Evolutionary conservation across 1,284 basidiomycete species (phyloP).

Genomic region (Tylopilus sp.): DNA sequence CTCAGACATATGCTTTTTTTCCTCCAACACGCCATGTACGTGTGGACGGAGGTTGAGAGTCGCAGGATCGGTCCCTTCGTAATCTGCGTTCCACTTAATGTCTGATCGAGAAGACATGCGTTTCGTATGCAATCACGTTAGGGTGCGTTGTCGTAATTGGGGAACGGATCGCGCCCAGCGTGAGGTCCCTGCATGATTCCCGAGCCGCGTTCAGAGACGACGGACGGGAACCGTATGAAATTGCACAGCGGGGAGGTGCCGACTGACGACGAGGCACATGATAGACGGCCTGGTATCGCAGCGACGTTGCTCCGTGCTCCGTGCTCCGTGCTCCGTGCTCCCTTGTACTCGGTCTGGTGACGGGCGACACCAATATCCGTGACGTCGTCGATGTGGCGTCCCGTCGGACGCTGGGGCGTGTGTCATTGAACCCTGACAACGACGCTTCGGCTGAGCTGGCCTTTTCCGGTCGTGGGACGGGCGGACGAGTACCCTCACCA

Average conservation of each 20-base stretch:
- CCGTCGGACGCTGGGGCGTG: no score
- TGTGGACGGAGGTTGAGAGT: constrained; percentile 11
- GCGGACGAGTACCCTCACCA: no score
- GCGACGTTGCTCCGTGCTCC: no score
- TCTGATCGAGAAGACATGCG: neutral
- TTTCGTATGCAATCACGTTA: neutral
- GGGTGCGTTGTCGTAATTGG: constrained; percentile 4
- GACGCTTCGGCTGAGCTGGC: no score
- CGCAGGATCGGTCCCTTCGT: constrained; percentile 2
- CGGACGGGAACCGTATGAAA: neutral
- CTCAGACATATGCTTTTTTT: neutral
- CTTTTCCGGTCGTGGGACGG: no score
- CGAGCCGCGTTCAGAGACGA: neutral
- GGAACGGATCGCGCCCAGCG: constrained; percentile 17
- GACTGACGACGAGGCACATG: constrained; percentile 2
- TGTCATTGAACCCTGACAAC: no score
- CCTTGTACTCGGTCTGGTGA: no score
- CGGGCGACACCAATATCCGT: no score
- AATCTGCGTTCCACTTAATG: neutral
- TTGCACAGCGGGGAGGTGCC: neutral
- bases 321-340: no score
- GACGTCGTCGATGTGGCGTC: no score
- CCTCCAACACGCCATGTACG: constrained; percentile 16
- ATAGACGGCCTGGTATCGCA: no score
- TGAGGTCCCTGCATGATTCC: constrained; percentile 5